Evolutionary conservation across 306 rosid species (phyloP), one percentile per base, ranked within the genome.

Genomic region (Acacia melanoxylon): DNA sequence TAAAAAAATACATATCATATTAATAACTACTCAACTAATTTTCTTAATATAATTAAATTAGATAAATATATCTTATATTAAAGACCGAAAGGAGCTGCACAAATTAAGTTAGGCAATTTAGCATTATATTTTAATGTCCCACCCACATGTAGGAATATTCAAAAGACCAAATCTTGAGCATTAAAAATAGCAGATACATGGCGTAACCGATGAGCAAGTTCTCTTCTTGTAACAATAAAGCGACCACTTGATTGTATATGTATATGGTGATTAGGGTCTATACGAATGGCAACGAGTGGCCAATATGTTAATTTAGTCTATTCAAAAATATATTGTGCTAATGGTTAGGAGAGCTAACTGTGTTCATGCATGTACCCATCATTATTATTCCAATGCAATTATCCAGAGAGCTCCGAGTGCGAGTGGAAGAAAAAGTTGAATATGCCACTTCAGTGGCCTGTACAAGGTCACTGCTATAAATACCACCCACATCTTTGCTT

Each of bases 381-480:
- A 85, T 82, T 68, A 51, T 80, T 80, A 42, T 80, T 87, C 85
- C 77, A 85, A 74, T 85, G 78, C 76, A 19, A 58, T 2, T 31
- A 31, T 67, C 65, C 74, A 6, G 63, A n/a, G 9, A 42, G 27
- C 72, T 14, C 4, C 10, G 62, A 56, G 62, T 56, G 11, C 1
- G 72, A 88, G 89, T 79, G 91, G 84, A 29, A 77, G 72, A 78
- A 72, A 84, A 81, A 72, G 67, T 31, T 66, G 51, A 65, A 74
- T 56, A 56, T 71, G 25, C 85, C 81, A 75, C 80, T 78, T 67
- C 48, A 45, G 77, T 63, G 11, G 11, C 83, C 27, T 70, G 49
- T 54, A 37, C 31, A 67, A 65, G 74, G 72, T 49, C 63, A 22
- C 85, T 75, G 24, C 91, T 89, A 92, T 90, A 90, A 86, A 89